Percentiles rank a stretch among this genome's conserved stretches.
phyloP scores from a whole-genome alignment of 1,284 basidiomycete species.

The Microbotryomycetes sp. region DNA sequence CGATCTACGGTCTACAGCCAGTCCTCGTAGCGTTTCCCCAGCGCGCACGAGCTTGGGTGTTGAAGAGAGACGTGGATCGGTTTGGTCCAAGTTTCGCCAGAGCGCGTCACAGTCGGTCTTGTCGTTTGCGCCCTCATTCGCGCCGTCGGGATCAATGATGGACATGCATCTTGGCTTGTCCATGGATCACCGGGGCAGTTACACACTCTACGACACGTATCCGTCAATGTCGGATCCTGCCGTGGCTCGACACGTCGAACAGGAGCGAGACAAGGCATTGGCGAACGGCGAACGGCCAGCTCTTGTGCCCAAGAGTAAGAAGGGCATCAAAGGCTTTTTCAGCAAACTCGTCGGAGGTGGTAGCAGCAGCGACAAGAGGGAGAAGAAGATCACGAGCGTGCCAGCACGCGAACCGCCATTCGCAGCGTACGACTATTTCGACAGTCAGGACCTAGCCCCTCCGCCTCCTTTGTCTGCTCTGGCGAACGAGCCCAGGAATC shows the following conservation, averaged over 20 bases:
- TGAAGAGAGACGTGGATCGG: conserved; percentile 11
- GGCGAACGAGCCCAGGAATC: conserved; percentile 27
- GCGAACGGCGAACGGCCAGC: background rate
- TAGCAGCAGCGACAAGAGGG: background rate
- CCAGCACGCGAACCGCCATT: conserved; percentile 1
- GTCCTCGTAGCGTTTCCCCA: conserved; percentile 23
- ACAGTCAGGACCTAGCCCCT: conserved; percentile 19
- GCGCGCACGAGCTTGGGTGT: conserved; percentile 12
- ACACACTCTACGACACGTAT: conserved; percentile 19
- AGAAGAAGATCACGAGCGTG: background rate
- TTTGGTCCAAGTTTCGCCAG: conserved; percentile 30
- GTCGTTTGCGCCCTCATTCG: conserved; percentile 40
- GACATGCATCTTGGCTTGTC: conserved; percentile 44
- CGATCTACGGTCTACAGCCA: conserved; percentile 23
- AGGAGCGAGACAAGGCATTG: background rate
- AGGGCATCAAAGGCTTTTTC: conserved; percentile 35
- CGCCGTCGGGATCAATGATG: conserved; percentile 42
- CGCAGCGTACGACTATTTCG: background rate
- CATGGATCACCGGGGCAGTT: conserved; percentile 30
- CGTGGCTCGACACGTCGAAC: conserved; percentile 21
- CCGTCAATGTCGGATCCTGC: conserved; percentile 21
- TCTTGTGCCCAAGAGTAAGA: conserved; percentile 27
- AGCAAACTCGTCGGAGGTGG: conserved; percentile 31
- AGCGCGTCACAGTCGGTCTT: conserved; percentile 32
- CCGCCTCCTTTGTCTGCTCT: conserved; percentile 29